Conservation (phyloP, 257 asterid genomes). For the Penstemon newberryi region DNA sequence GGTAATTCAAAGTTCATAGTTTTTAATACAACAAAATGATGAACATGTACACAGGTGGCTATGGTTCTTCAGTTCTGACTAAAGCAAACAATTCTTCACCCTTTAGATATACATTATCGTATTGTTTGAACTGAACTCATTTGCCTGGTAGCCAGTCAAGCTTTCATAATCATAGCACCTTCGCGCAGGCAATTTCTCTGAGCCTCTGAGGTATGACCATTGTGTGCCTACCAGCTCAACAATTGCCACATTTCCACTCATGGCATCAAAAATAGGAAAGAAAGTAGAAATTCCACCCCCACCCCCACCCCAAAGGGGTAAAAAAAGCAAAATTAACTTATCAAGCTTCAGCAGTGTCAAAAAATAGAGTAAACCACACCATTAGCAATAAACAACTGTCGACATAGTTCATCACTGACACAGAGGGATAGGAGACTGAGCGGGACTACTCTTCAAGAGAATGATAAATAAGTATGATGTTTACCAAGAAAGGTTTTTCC, state of each 20-base stretch:
- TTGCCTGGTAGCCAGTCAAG: slow-evolving; percentile 15
- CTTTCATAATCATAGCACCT: slow-evolving; percentile 12
- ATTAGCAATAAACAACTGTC: slow-evolving; percentile 22
- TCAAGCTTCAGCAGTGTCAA: slow-evolving; percentile 19
- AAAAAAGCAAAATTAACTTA: neutral
- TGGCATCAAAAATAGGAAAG: neutral
- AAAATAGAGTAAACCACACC: slow-evolving; percentile 1
- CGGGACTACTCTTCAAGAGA: slow-evolving; percentile 8
- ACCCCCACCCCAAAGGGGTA: neutral
- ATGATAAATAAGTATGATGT: slow-evolving; percentile 17
- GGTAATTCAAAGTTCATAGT: slow-evolving; percentile 20
- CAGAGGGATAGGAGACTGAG: slow-evolving; percentile 4
- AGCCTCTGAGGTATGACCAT: neutral
- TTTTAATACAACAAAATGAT: slow-evolving; percentile 15
- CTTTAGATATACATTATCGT: neutral
- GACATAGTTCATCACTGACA: slow-evolving; percentile 8
- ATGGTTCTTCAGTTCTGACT: slow-evolving; percentile 18
- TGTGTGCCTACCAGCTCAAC: neutral
- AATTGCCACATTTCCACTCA: slow-evolving; percentile 2
- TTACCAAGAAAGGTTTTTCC: slow-evolving; percentile 88
- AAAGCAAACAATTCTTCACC: slow-evolving; percentile 15
- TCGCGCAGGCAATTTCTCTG: neutral
- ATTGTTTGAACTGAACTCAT: slow-evolving; percentile 4
- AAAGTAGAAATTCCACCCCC: neutral
- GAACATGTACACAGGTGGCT: slow-evolving; percentile 7